phyloP scores from a whole-genome alignment of 768 basidiomycete species.

The Mycena metata region DNA sequence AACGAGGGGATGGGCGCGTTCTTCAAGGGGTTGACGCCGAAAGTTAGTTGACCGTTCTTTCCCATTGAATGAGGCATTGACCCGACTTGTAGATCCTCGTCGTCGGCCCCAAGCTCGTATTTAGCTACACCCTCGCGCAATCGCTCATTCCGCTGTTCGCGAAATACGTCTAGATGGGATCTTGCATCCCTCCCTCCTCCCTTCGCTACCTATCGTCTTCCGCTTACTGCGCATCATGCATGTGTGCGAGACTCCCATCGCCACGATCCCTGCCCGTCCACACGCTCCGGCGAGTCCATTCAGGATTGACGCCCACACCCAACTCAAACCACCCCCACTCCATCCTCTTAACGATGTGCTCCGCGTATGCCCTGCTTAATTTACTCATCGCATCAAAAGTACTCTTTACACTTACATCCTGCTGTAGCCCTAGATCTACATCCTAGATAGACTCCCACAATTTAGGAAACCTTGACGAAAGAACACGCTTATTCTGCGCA shows the following conservation, averaged over 20 bases:
- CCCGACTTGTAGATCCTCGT: constrained; percentile 80
- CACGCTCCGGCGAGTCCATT: too few relatives aligned
- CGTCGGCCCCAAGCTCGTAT: constrained; percentile 97
- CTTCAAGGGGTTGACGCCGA: constrained; percentile 98
- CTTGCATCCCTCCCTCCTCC: not conserved
- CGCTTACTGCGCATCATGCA: too few relatives aligned
- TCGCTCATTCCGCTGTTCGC: constrained; percentile 93
- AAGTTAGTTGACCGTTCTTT: constrained; percentile 63
- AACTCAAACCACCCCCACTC: constrained; percentile 24
- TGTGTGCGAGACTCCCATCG: too few relatives aligned
- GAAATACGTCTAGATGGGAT: constrained; percentile 74
- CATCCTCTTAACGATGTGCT: not conserved
- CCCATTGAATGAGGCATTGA: constrained; percentile 33
- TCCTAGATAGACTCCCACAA: constrained; percentile 1
- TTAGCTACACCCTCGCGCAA: constrained; percentile 98
- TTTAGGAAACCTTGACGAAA: too few relatives aligned
- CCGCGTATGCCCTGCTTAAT: not conserved
- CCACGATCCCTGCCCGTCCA: too few relatives aligned
- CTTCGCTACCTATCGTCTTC: not conserved
- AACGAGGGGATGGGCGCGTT: constrained; percentile 88
- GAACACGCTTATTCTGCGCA: too few relatives aligned
- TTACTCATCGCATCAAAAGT: constrained; percentile 11
- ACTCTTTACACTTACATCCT: not conserved
- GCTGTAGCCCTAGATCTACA: constrained; percentile 35
- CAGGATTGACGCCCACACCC: not conserved